A percentile compares a stretch with the other conserved stretches of the same genome.
Evolutionary conservation across 2,329 filamentous ascomycete species (phyloP).

Genomic region (Calonectria hawksworthii): DNA sequence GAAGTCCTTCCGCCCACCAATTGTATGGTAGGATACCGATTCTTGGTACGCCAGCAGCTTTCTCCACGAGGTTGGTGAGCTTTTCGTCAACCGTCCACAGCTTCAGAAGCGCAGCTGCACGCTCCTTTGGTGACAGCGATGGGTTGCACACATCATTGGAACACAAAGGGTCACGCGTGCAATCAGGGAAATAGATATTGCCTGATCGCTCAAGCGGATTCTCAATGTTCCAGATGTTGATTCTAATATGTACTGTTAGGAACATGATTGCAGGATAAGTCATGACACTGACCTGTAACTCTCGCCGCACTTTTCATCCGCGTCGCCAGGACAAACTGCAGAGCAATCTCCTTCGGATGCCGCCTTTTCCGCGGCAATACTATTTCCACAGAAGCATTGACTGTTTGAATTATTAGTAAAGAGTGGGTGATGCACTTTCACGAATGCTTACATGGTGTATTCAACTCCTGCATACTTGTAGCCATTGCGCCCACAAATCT

Average conservation of each 20-base stretch:
- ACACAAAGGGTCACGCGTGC: background rate
- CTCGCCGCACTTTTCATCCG: background rate
- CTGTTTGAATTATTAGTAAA: background rate
- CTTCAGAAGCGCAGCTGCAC: background rate
- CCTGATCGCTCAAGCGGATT: background rate
- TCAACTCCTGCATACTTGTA: constrained; percentile 1
- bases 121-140: background rate
- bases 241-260: background rate
- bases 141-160: background rate
- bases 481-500: background rate
- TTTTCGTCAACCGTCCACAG: background rate
- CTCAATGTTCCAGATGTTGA: background rate
- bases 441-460: background rate
- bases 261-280: too few species aligned
- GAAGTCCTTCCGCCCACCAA: constrained; percentile 1
- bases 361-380: background rate
- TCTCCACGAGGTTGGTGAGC: background rate
- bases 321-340: background rate
- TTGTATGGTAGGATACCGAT: background rate
- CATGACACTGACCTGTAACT: background rate
- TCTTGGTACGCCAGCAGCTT: background rate
- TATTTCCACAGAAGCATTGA: background rate
- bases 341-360: background rate
- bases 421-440: too few species aligned
- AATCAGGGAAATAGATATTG: background rate